phyloP scores from a whole-genome alignment of 2,329 filamentous ascomycete species.

The Fragosphaeria purpurea region DNA sequence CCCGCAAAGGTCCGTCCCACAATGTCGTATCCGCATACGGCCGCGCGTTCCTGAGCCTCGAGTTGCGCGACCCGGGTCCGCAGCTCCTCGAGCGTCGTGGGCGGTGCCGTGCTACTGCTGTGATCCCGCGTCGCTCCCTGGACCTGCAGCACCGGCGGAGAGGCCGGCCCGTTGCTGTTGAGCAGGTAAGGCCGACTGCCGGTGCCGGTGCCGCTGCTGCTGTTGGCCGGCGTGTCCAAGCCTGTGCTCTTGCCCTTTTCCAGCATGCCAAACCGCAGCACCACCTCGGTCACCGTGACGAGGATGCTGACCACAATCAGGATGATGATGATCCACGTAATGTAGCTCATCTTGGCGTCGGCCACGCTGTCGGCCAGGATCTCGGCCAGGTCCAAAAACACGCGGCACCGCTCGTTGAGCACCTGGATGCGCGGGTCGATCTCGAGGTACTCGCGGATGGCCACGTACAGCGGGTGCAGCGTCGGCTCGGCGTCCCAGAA shows the following conservation, averaged over 20 bases:
- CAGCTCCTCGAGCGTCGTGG: slow-evolving; percentile 13
- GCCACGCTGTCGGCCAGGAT: slow-evolving; percentile 88
- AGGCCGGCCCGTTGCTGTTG: background rate
- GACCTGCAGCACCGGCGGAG: background rate
- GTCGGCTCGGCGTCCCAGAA: slow-evolving; percentile 98
- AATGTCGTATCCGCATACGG: slow-evolving; percentile 14
- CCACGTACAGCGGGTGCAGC: slow-evolving; percentile 84
- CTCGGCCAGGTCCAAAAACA: slow-evolving; percentile 92
- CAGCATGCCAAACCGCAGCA: slow-evolving; percentile 73
- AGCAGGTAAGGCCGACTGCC: background rate
- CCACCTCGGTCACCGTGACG: slow-evolving; percentile 83
- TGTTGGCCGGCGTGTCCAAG: slow-evolving; percentile 9
- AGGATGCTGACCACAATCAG: slow-evolving; percentile 85
- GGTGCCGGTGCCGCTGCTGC: background rate
- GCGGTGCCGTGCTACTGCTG: too few relatives aligned
- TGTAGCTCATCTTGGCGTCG: slow-evolving; percentile 88
- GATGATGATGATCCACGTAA: slow-evolving; percentile 97
- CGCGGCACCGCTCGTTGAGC: slow-evolving; percentile 90
- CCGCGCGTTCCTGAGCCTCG: slow-evolving; percentile 10
- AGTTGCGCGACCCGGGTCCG: slow-evolving; percentile 13
- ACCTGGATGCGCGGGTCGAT: slow-evolving; percentile 94
- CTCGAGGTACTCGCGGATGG: slow-evolving; percentile 93
- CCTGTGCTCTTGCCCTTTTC: slow-evolving; percentile 32
- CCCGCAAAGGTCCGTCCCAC: slow-evolving; percentile 15
- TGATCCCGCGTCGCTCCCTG: background rate